Conservation (phyloP, 2,329 filamentous ascomycete genomes). For the Beauveria sp. region DNA sequence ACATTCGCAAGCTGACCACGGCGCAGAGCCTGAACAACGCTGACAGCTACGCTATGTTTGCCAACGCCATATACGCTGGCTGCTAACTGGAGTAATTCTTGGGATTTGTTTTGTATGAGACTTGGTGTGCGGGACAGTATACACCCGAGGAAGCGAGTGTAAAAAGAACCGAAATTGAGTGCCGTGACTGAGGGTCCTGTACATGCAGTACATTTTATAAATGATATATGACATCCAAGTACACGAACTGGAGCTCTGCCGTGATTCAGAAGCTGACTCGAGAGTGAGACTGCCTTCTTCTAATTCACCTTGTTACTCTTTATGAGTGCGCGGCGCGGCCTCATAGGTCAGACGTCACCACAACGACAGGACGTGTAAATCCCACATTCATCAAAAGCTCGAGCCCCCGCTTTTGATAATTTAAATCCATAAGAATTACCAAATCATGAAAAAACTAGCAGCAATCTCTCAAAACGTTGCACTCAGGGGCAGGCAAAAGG, state of each 20-base stretch:
- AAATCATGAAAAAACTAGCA: not conserved
- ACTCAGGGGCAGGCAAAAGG: not conserved
- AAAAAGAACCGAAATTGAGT: not conserved
- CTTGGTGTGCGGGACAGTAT: not conserved
- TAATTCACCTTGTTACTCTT: too few relatives aligned
- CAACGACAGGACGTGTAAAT: too few relatives aligned
- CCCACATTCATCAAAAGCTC: too few relatives aligned
- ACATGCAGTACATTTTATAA: not conserved
- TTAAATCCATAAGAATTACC: too few relatives aligned
- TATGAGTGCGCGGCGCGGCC: too few relatives aligned
- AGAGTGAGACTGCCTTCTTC: too few relatives aligned
- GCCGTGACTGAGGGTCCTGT: not conserved
- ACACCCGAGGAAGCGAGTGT: not conserved
- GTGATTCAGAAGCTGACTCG: not conserved
- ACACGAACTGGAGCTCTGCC: not conserved
- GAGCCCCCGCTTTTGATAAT: not conserved
- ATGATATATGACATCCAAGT: not conserved
- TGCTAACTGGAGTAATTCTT: conserved; percentile 1
- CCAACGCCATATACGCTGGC: conserved; percentile 12
- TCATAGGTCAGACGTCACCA: too few relatives aligned
- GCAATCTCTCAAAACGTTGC: not conserved
- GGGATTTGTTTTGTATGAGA: not conserved
- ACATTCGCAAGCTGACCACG: conserved; percentile 8
- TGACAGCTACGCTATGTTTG: conserved; percentile 15
- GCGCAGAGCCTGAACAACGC: conserved; percentile 15